These are phyloP conservation scores for Entophlyctis luteolus DNA, from an alignment of 192 early-diverging fungal genomes.

Conservation along the genomic window DNA sequence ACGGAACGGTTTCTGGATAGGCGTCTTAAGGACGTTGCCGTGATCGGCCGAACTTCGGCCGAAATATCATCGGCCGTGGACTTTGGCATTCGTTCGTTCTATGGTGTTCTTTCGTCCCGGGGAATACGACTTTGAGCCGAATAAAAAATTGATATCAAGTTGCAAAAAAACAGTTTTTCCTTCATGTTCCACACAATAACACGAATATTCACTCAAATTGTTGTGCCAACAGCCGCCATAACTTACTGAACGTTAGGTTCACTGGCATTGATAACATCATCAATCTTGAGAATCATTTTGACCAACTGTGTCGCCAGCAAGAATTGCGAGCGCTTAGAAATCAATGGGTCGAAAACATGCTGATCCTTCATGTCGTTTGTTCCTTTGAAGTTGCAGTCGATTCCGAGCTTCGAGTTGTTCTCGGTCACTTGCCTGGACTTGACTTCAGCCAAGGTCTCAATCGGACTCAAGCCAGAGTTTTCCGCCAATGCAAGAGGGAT, in stretches of 20 bases:
- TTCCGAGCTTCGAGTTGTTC: slow-evolving; percentile 81
- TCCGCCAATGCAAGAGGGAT: slow-evolving; percentile 90
- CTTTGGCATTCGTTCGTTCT: slow-evolving; percentile 26
- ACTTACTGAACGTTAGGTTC: slow-evolving; percentile 22
- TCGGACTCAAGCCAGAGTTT: slow-evolving; percentile 95
- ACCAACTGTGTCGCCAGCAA: slow-evolving; percentile 96
- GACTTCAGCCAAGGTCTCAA: slow-evolving; percentile 92
- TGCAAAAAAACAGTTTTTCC: too few species aligned
- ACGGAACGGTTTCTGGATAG: slow-evolving; percentile 78
- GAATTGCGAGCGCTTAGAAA: slow-evolving; percentile 98
- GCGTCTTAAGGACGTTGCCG: slow-evolving; percentile 67
- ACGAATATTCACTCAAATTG: too few species aligned
- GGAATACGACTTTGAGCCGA: not conserved
- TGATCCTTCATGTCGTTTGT: slow-evolving; percentile 95
- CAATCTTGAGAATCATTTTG: slow-evolving; percentile 49
- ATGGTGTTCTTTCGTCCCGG: slow-evolving; percentile 29
- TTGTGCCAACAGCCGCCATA: too few species aligned
- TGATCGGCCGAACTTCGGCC: slow-evolving; percentile 42
- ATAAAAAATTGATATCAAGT: too few species aligned
- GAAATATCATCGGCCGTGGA: slow-evolving; percentile 23
- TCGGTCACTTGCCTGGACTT: slow-evolving; percentile 91
- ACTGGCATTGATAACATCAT: slow-evolving; percentile 47
- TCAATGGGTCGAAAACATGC: slow-evolving; percentile 97
- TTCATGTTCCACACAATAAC: too few species aligned
- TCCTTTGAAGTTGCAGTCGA: slow-evolving; percentile 92